Evolutionary conservation across 805 yeast species (phyloP), one percentile per base, ranked within the genome.

Genomic region (Kuraishia ogatae): DNA sequence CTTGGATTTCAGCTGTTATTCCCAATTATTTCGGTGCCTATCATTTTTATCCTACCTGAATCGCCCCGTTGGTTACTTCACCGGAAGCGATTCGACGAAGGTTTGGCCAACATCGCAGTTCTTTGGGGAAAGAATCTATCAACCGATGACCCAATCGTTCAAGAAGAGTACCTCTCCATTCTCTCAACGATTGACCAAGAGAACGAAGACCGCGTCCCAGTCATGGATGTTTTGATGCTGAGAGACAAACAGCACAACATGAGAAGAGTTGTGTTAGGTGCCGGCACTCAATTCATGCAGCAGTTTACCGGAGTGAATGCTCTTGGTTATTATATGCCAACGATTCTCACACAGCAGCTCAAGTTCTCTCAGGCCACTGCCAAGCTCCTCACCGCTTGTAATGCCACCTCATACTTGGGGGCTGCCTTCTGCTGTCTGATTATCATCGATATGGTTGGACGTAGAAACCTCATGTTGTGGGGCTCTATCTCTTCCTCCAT

Each of bases 271-370:
- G 54, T 81, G 49, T 71, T 84, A 57, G 88, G 89, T 63, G 72
- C 86, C 2, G 81, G 86, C 8, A 71, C 85, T 24, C 89, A 84
- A 70, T 82, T 84, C 62, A 81, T 82, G 78, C 87, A 82, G 71
- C 89, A 84, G 68, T 78, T 84, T 62, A 80, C 86, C 53, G 89
- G 89, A 62, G 81, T 87, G 71, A 84, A 84, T 61, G 86, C 87
- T 52, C 83, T 84, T 59, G 82, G 83, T 59, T 84, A 83, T 71
- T 84, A 84, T 43, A 29, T 53, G 50, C 52, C 55, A n/a, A 53
- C 62, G 6, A 49, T 53, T 24, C 48, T 53, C 48, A 49, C 55
- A 24, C 24, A 43, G 24, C 54, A 52, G 50, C 54, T 52, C 13
- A 49, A 49, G 5, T 52, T 52, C 50, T n/a, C 54, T 7, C 26